These are phyloP conservation scores for Podospora pseudocomata DNA, from an alignment of 495 filamentous ascomycete species.

Conservation along the genomic window DNA sequence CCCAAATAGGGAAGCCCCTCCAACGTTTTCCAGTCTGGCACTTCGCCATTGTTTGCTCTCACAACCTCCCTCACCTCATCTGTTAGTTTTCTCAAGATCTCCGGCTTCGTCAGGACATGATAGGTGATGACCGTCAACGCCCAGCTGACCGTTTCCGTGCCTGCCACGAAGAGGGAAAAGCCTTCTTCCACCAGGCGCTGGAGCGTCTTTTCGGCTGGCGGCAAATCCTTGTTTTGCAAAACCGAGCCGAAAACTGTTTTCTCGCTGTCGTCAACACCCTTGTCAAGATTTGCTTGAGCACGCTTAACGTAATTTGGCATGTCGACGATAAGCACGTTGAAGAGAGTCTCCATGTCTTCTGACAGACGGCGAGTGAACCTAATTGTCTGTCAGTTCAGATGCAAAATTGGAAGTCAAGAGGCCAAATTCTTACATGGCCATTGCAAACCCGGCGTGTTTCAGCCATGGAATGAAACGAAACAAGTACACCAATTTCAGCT, in stretches of 20 bases:
- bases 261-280: background rate
- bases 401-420: background rate
- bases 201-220: background rate
- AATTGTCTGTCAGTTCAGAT: background rate
- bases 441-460: background rate
- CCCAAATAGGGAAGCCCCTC: background rate
- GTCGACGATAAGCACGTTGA: background rate
- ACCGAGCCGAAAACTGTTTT: background rate
- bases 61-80: background rate
- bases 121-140: background rate
- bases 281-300: background rate
- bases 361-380: background rate
- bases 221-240: background rate
- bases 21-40: background rate
- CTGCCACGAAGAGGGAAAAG: background rate
- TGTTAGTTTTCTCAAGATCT: background rate
- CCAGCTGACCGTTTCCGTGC: background rate
- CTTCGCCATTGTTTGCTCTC: background rate
- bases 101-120: background rate
- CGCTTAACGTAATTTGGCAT: background rate
- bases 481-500: background rate
- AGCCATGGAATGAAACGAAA: background rate
- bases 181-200: background rate
- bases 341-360: background rate
- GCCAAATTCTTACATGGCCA: background rate